Evolutionary conservation across 352 stramenopile genomes (phyloP), one percentile per base, ranked within the genome.

Genomic region (Achlya hypogyna): DNA sequence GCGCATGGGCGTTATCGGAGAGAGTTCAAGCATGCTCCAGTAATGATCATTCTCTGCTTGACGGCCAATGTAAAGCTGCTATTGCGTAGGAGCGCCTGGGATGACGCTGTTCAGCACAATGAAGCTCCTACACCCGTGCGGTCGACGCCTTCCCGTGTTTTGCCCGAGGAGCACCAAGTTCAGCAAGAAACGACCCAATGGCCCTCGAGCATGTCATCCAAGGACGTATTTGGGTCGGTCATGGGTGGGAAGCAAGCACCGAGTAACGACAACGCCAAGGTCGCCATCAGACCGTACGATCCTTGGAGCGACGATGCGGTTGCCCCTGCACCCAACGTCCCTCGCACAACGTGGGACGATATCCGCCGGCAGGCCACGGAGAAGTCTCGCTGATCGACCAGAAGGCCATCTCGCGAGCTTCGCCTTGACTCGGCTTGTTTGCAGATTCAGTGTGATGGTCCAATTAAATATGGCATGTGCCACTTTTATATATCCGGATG

Each of bases 311-410:
- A 9, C 54, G 69, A n/a, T 35, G 59, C 8, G 22, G 74, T 62
- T 22, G 60, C 78, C 1, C 12, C 47, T 14, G 72, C 82, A 9
- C 35, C 54, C 18, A 52, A 59, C 1, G 56, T 40, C 23, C 81
- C 86, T 38, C 72, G 75, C 8, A 90, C 80, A 14, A 88, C 82
- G 8, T 93, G 84, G 84, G 82, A 93, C 43, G 82, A 93, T 29
- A 82, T 93, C 28, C 82, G 84, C 38, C 76, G 78, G 52, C 84
- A 56, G 25, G 49, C 49, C 2, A 56, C 16, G 25, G 49, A 56
- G 8, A 56, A 56, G 31, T 56, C 49, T 12, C 49, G 25, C 31
- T 56, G 42, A 49, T 18, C n/a, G n/a, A n/a, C n/a, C n/a, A n/a
- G n/a, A n/a, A n/a, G n/a, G n/a, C n/a, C n/a, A n/a, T n/a, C n/a